Evolutionary conservation across 345 rosid species (phyloP), one percentile per base, ranked within the genome.

Genomic region (Hibiscus mutabilis): DNA sequence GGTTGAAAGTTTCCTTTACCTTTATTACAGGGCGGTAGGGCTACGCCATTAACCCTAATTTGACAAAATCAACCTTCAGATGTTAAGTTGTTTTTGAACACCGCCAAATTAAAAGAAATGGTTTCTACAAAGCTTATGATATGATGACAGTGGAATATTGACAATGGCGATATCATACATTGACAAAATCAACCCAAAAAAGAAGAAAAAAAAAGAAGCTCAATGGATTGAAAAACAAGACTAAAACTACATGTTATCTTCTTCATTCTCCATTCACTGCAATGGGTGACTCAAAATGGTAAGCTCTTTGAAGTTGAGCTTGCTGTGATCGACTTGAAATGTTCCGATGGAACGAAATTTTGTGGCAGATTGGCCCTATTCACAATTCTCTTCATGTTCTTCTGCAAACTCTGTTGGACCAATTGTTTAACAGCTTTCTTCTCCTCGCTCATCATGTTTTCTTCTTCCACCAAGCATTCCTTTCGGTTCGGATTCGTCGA

Each of bases 291-390:
- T 31, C 77, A 94, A 70, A 94, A 94, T 5, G 98, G 95, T 68
- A 91, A 80, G 67, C 93, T 94, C 85, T 94, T 94, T 63, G 98
- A 84, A 76, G 99, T 95, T 65, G 93, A 84, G 79, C 91, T 92
- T 53, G 84, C 11, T 15, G 96, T 86, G 76, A 95, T 90, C 40
- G 93, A 84, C 84, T 92, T 92, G 57, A 88, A 88, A 81, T 90
- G 93, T 31, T 91, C 93, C 0, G 96, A 91, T 57, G 95, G 88
- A 47, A 85, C 91, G 72, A 91, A 89, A 68, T 90, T 93, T 78
- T 91, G 95, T 4, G 88, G 95, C 76, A 94, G 81, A 82, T 91
- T 87, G 59, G 98, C 97, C 78, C 98, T 87, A 79, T 88, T 90
- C 21, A 86, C 93, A 46, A 94, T 94, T 80, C 92, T 91, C 81